Percentiles rank a stretch among this genome's conserved stretches.
These are phyloP conservation scores for Dryadomyces quercivorus DNA, from an alignment of 2,329 filamentous ascomycete genomes.

Conservation along the genomic window DNA sequence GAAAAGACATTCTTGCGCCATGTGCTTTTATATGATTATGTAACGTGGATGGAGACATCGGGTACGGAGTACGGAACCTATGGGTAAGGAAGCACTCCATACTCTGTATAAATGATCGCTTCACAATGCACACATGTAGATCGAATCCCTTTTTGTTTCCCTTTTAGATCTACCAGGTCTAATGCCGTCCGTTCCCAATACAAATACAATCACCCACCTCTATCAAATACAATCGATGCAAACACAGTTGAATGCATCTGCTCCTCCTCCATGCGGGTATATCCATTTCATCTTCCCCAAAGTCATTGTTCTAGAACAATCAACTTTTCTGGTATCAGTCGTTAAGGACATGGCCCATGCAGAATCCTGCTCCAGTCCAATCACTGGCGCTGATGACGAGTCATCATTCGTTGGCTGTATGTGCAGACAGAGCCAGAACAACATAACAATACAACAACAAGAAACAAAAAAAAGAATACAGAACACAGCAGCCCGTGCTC, in stretches of 20 bases:
- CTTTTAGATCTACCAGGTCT: neutral
- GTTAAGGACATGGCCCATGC: neutral
- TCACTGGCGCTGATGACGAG: neutral
- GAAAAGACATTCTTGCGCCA: neutral
- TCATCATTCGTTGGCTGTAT: neutral
- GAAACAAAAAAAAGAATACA: neutral
- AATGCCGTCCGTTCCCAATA: neutral
- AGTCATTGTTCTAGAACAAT: neutral
- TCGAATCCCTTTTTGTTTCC: neutral
- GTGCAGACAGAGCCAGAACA: neutral
- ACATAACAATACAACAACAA: neutral
- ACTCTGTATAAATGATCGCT: no score
- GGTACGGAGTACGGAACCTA: no score
- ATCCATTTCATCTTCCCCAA: neutral
- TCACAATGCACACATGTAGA: no score
- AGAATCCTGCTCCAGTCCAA: neutral
- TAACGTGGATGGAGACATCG: no score
- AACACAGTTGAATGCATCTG: neutral
- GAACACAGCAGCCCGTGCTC: neutral
- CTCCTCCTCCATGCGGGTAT: neutral
- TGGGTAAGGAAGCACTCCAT: no score
- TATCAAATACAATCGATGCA: neutral
- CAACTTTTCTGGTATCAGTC: neutral
- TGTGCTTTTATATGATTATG: neutral
- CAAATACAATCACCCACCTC: neutral